phyloP scores from a whole-genome alignment of 2,329 filamentous ascomycete species.

The Bimuria novae-zelandiae region DNA sequence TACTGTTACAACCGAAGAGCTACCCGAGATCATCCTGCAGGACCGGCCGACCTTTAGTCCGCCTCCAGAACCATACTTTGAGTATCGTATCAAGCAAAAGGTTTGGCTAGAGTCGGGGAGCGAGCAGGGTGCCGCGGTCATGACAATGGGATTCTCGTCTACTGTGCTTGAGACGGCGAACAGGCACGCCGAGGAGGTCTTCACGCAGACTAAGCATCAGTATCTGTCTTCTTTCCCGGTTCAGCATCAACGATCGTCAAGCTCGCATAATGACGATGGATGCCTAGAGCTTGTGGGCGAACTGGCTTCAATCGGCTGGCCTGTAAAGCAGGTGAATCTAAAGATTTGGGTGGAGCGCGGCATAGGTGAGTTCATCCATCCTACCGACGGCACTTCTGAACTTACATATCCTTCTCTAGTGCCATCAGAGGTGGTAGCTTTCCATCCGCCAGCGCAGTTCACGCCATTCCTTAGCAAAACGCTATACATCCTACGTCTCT shows the following conservation, averaged over 20 bases:
- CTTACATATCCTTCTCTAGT: background rate
- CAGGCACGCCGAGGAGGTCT: constrained; percentile 16
- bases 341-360: constrained; percentile 26
- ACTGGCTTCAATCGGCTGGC: constrained; percentile 18
- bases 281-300: constrained; percentile 12
- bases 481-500: constrained; percentile 28
- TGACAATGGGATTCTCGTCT: constrained; percentile 16
- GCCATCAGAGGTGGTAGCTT: constrained; percentile 12
- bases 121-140: constrained; percentile 1
- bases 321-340: constrained; percentile 10
- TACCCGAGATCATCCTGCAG: background rate
- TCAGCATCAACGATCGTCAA: constrained; percentile 10
- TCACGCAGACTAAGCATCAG: constrained; percentile 9
- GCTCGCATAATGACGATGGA: constrained; percentile 16
- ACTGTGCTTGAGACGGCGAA: constrained; percentile 22
- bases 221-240: constrained; percentile 8
- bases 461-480: constrained; percentile 23
- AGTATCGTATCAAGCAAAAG: constrained; percentile 28
- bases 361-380: background rate
- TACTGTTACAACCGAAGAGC: background rate
- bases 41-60: background rate
- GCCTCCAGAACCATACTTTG: constrained; percentile 25
- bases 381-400: background rate
- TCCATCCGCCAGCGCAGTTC: background rate
- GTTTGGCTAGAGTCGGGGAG: constrained; percentile 12